Conservation (phyloP, 495 filamentous ascomycete species). For the Penicillium fimorum region DNA sequence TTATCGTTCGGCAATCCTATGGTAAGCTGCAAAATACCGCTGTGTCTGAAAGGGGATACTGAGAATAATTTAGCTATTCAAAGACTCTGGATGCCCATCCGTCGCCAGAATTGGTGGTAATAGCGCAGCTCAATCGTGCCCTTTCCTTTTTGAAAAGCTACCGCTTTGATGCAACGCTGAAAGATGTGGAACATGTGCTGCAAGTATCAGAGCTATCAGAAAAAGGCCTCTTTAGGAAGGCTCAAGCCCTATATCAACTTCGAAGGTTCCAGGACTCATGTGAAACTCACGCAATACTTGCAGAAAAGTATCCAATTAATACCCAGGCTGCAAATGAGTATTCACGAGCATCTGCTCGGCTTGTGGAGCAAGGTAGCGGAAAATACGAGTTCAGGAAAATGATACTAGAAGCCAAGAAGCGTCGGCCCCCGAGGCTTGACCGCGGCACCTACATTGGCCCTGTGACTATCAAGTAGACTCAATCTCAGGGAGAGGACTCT, state of each 20-base stretch:
- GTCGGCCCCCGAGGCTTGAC: constrained; percentile 39
- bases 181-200: constrained; percentile 38
- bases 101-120: constrained; percentile 15
- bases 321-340: constrained; percentile 20
- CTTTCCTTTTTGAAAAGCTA: constrained; percentile 43
- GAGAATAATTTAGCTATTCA: constrained; percentile 26
- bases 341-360: constrained; percentile 17
- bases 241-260: constrained; percentile 47
- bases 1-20: constrained; percentile 24
- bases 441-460: constrained; percentile 45
- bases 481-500: constrained; percentile 44
- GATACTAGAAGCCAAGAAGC: constrained; percentile 32
- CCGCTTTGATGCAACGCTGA: constrained; percentile 48
- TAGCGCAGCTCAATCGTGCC: constrained; percentile 44
- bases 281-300: constrained; percentile 23
- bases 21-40: constrained; percentile 17
- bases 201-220: constrained; percentile 29
- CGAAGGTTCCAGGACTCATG: constrained; percentile 39
- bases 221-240: constrained; percentile 48
- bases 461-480: constrained; percentile 23
- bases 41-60: constrained; percentile 11
- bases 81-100: constrained; percentile 23
- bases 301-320: constrained; percentile 25
- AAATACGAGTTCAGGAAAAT: constrained; percentile 46
- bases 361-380: constrained; percentile 29